Conservation (phyloP, 2,329 filamentous ascomycete species). For the Pestalotiopsis sp. region DNA sequence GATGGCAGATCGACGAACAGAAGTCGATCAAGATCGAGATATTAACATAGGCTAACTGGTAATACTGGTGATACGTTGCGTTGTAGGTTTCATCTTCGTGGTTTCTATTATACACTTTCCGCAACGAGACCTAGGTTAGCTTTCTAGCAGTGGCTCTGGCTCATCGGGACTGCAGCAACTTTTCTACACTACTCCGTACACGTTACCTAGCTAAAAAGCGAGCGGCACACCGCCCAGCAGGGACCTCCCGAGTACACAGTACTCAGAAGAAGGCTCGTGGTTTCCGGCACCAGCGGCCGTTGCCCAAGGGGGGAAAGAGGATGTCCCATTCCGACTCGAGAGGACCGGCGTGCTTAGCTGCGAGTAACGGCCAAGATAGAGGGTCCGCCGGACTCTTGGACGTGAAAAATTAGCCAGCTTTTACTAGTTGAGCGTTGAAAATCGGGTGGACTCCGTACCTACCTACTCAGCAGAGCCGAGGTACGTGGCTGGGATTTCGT, state of each 20-base stretch:
- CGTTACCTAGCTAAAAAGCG: background rate
- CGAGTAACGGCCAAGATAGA: background rate
- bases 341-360: constrained; percentile 1
- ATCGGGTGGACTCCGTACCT: background rate
- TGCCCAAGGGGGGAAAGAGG: background rate
- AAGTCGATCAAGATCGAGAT: background rate
- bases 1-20: background rate
- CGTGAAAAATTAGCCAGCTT: background rate
- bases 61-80: background rate
- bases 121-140: background rate
- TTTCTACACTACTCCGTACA: background rate
- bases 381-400: background rate
- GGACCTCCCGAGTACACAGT: background rate
- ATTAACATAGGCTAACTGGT: background rate
- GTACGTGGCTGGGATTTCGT: background rate
- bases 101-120: background rate
- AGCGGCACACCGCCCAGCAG: constrained; percentile 3
- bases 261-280: background rate
- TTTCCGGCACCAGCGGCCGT: background rate
- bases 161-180: background rate
- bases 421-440: background rate
- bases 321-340: background rate
- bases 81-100: background rate
- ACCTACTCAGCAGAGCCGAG: background rate
- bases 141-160: background rate